Evolutionary conservation across 2,329 filamentous ascomycete species (phyloP), one percentile per base, ranked within the genome.

Genomic region (Onygenales sp.): DNA sequence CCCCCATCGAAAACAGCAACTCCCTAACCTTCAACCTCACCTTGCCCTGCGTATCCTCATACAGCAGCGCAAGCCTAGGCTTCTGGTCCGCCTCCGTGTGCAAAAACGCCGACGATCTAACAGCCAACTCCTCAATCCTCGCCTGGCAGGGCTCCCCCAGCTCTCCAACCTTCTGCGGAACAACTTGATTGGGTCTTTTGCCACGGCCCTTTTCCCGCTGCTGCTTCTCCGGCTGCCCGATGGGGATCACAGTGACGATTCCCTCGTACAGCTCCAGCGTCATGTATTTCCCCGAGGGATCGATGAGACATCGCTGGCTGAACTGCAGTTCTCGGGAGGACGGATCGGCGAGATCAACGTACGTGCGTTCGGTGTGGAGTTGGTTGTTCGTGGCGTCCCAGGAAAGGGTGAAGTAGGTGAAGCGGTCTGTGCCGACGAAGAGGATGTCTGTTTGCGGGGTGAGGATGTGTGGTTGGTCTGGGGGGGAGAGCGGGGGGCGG

Each of bases 351-450:
- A 85, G 71, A 61, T 85, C 79, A 43, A 80, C 74, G 66, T 78
- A 81, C 55, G 74, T 77, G 68, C 81, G 77, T 59, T 82, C 65
- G 2, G 82, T 85, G 39, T 71, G 71, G 11, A 84, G 68, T 52
- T 77, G 70, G 17, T 74, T 76, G 27, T 64, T 70, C 1, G 79
- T 69, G 0, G 77, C 63, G 61, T 96, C 84, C 91, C 93, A 98
- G 13, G 79, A 83, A 17, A 95, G 70, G 1, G 89, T 95, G 68
- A 97, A 95, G 72, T 95, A 97, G 63, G 90, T 85, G 61, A 88
- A 87, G 52, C 87, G 83, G 65, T 95, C 87, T 46, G 93, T 98
- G 49, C 90, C 92, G 54, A 98, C 80, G 66, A 98, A 95, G 56
- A 98, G 81, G 57, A 96, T 82, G 61, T 97, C 90, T 46, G 84